Percentiles rank a stretch among this genome's conserved stretches.
phyloP scores from a whole-genome alignment of 1,139 yeast genomes.

The Lodderomyces oxycetoniae region DNA sequence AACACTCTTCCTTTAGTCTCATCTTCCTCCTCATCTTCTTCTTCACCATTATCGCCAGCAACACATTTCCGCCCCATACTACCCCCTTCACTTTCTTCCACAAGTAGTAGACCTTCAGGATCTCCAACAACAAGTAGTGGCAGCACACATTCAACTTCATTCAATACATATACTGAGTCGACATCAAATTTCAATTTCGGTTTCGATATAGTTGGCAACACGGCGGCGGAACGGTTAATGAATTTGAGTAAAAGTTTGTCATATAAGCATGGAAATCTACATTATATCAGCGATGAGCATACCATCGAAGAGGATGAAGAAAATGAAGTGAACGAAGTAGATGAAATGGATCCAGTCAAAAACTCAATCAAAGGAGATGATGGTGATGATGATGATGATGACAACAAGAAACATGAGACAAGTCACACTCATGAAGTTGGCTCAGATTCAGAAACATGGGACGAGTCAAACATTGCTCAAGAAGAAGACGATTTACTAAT shows the following conservation, averaged over 20 bases:
- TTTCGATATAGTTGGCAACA: slow-evolving; percentile 1
- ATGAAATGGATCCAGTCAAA: not conserved
- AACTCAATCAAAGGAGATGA: not conserved
- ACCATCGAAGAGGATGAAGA: not conserved
- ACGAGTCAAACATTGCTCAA: too few relatives aligned
- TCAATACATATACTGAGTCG: not conserved
- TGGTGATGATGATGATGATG: too few relatives aligned
- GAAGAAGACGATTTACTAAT: too few relatives aligned
- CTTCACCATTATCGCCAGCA: too few relatives aligned
- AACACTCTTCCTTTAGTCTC: too few relatives aligned
- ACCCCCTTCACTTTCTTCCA: not conserved
- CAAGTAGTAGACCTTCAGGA: too few relatives aligned
- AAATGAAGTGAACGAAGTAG: not conserved
- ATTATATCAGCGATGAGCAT: not conserved
- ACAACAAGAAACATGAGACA: too few relatives aligned
- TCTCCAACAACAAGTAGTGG: not conserved
- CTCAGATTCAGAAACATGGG: too few relatives aligned
- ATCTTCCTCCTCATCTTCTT: too few relatives aligned
- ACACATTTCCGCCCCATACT: not conserved
- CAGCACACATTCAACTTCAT: not conserved
- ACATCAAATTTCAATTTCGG: slow-evolving; percentile 2
- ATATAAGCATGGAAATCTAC: not conserved
- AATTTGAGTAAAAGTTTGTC: slow-evolving; percentile 1
- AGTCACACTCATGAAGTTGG: too few relatives aligned
- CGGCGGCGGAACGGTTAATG: slow-evolving; percentile 2